Conservation (phyloP, 495 filamentous ascomycete genomes). For the Daldinia concentrica region DNA sequence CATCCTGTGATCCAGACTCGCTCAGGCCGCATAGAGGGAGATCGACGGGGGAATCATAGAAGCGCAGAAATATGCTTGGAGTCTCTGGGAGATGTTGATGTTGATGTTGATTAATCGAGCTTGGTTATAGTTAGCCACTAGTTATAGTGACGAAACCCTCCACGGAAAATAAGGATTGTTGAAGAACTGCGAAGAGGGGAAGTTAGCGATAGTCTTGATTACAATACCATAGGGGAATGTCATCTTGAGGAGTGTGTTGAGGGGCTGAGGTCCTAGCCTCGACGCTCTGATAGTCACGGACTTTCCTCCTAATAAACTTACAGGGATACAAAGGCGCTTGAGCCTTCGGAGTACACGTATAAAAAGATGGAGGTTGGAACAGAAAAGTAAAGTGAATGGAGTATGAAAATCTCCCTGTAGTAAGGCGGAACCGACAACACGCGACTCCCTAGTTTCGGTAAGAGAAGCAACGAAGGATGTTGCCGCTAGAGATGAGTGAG, state of each 20-base stretch:
- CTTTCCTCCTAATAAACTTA: slow-evolving; percentile 11
- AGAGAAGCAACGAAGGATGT: slow-evolving; percentile 17
- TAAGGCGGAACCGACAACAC: slow-evolving; percentile 18
- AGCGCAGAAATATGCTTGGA: background rate
- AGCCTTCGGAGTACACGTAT: slow-evolving; percentile 9
- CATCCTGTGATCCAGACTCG: slow-evolving; percentile 25
- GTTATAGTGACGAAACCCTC: background rate
- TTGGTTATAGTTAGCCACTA: background rate
- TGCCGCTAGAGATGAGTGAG: slow-evolving; percentile 18
- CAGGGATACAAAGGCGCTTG: background rate
- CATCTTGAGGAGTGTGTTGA: slow-evolving; percentile 2
- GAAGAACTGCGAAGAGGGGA: slow-evolving; percentile 4
- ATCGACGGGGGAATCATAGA: slow-evolving; percentile 16
- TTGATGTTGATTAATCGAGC: background rate
- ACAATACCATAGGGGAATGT: background rate
- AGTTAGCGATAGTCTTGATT: slow-evolving; percentile 20
- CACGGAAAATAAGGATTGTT: background rate
- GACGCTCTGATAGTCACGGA: background rate
- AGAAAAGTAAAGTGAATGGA: background rate
- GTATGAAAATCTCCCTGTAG: background rate
- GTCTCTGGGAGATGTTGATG: background rate
- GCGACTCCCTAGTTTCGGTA: slow-evolving; percentile 29
- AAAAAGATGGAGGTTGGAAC: background rate
- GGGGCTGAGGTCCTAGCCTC: slow-evolving; percentile 9
- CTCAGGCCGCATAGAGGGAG: slow-evolving; percentile 20